These are phyloP conservation scores for Wickerhamomyces queroliae DNA, from an alignment of 805 yeast species.

Conservation along the genomic window DNA sequence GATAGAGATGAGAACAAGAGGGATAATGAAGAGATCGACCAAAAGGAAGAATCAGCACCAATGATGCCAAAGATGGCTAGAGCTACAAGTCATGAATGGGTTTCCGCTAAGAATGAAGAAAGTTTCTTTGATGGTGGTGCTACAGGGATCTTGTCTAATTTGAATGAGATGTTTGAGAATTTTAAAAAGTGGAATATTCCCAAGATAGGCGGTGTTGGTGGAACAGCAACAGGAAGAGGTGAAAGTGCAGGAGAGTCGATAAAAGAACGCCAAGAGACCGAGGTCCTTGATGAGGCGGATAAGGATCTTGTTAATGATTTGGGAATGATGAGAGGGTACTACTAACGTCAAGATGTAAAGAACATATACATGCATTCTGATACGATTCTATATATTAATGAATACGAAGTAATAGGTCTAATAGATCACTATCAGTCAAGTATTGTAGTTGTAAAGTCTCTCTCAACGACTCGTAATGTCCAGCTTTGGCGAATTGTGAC, in stretches of 20 bases:
- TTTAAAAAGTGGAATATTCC: constrained; percentile 27
- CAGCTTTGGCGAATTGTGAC: constrained; percentile 23
- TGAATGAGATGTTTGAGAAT: constrained; percentile 51
- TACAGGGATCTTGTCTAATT: constrained; percentile 61
- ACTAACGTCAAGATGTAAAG: constrained; percentile 1
- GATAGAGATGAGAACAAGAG: constrained; percentile 7
- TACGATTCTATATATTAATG: constrained; percentile 10
- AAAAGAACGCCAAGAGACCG: no score
- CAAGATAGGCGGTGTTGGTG: constrained; percentile 4
- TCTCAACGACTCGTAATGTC: constrained; percentile 23
- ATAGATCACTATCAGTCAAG: constrained; percentile 27
- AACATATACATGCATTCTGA: constrained; percentile 4
- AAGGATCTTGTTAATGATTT: neutral
- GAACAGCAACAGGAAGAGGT: constrained; percentile 4
- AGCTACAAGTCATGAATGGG: constrained; percentile 38
- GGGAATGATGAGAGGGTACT: neutral
- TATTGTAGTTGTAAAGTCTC: constrained; percentile 11
- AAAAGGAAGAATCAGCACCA: constrained; percentile 14
- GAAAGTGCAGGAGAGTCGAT: constrained; percentile 8
- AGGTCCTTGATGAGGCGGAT: neutral
- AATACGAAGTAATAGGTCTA: constrained; percentile 31
- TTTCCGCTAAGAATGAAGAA: constrained; percentile 30
- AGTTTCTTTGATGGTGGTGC: constrained; percentile 53
- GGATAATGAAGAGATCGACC: constrained; percentile 11
- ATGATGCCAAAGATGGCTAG: constrained; percentile 6